Evolutionary conservation across 805 yeast species (phyloP), one percentile per base, ranked within the genome.

Genomic region (Schwanniomyces pseudopolymorphus): DNA sequence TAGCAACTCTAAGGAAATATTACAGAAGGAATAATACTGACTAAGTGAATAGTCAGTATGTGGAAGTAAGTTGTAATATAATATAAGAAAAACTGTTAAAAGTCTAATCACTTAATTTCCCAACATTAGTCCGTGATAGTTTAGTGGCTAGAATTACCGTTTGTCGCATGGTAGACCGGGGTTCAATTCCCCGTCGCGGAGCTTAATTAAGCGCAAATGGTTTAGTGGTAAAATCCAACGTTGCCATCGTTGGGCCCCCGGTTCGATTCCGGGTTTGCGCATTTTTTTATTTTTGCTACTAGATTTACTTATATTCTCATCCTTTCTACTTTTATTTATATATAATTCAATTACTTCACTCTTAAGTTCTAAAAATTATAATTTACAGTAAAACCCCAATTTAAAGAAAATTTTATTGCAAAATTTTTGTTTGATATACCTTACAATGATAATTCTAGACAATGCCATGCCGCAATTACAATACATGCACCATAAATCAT

Each of bases 151-250:
- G 56, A 52, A 52, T 52, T 51, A 51, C 56, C 56, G 56, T 43
- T 52, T 52, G 56, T 52, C 56, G 56, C 54, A 44, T 51, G 56
- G 56, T 51, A 53, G 56, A 53, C 56, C 56, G 52, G 56, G 56
- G 56, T 53, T 53, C 56, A 53, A 53, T 53, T 53, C 56, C 56
- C 56, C 52, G 56, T 52, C 56, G 49, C 53, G 54, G 56, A 52
- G 56, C 42, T 42, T 40, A 16, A 10, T 31, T 33, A 8, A 19
- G 49, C 49, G 48, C 46, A 28, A 39, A 35, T 48, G 52, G 51
- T 48, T 48, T 49, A 49, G 52, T 49, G 54, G 54, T 50, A 50
- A 50, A 50, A 50, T 50, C 50, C 54, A 50, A 45, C 54, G 54
- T 50, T 50, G 54, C 54, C 40, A 38, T 38, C 40, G 40, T 38